phyloP scores from a whole-genome alignment of 2,329 filamentous ascomycete genomes.

The Chalara sp. region DNA sequence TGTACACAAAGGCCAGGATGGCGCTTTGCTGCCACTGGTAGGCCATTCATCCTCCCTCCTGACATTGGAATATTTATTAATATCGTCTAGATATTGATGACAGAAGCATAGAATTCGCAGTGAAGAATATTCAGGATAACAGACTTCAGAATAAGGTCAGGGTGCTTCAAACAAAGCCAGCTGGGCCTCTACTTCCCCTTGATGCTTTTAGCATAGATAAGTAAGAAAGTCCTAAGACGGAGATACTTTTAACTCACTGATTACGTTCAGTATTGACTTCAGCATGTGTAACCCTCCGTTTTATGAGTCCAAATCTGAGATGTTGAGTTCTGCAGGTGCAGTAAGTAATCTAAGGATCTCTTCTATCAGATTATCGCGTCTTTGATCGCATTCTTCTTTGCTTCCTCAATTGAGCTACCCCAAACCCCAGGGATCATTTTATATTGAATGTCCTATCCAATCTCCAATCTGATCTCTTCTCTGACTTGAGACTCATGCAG shows the following conservation, averaged over 20 bases:
- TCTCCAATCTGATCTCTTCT: no score
- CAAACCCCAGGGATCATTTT: no score
- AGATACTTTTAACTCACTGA: background rate
- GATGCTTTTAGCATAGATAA: conserved; percentile 40
- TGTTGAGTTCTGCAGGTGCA: conserved; percentile 54
- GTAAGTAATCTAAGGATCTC: background rate
- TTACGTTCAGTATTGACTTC: conserved; percentile 57
- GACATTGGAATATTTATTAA: conserved; percentile 25
- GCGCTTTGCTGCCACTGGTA: conserved; percentile 63
- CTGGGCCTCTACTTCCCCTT: conserved; percentile 52
- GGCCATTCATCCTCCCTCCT: background rate
- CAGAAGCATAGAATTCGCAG: conserved; percentile 59
- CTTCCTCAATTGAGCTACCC: no score
- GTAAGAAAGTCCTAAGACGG: conserved; percentile 13
- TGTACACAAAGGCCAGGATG: conserved; percentile 62
- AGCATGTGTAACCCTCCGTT: conserved; percentile 95
- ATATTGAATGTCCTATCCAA: no score
- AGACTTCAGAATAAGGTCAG: conserved; percentile 55
- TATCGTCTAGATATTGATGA: conserved; percentile 60
- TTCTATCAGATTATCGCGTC: no score
- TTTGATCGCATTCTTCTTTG: no score
- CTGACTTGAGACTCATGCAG: background rate
- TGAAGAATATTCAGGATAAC: conserved; percentile 62
- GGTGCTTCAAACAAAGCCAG: conserved; percentile 47
- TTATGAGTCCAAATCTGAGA: conserved; percentile 67